Evolutionary conservation across 108 stramenopile genomes (phyloP).

Genomic region (Cyclotella sp.): DNA sequence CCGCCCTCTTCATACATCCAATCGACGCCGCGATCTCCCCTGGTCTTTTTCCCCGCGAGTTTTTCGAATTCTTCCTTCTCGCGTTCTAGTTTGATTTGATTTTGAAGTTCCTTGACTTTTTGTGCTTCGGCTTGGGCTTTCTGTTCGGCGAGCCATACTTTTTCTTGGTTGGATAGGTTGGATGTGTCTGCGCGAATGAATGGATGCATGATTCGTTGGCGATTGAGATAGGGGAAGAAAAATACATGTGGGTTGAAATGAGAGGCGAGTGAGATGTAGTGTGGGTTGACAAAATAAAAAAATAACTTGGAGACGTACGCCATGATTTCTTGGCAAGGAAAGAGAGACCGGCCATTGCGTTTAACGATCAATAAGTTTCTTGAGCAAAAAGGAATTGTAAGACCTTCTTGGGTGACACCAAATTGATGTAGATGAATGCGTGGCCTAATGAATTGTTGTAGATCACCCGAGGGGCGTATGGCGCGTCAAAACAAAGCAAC

Average conservation of each 20-base stretch:
- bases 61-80: constrained; percentile 90
- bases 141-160: constrained; percentile 95
- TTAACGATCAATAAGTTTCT: too few relatives aligned
- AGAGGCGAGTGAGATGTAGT: neutral
- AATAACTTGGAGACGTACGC: constrained; percentile 49
- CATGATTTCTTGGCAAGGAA: constrained; percentile 96
- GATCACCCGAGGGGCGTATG: too few relatives aligned
- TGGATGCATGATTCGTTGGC: too few relatives aligned
- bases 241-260: neutral
- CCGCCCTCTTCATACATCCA: constrained; percentile 92
- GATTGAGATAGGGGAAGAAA: neutral
- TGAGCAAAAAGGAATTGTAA: too few relatives aligned
- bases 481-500: too few relatives aligned
- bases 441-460: too few relatives aligned
- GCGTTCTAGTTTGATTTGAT: constrained; percentile 91
- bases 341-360: constrained; percentile 73
- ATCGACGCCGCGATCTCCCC: constrained; percentile 85
- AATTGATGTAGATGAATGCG: too few relatives aligned
- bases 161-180: constrained; percentile 94
- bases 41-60: constrained; percentile 68
- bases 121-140: constrained; percentile 79
- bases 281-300: neutral
- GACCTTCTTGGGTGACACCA: too few relatives aligned
- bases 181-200: constrained; percentile 59
- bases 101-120: constrained; percentile 85